Evolutionary conservation across 805 yeast genomes (phyloP).

Genomic region (Debaryomyces maramus): DNA sequence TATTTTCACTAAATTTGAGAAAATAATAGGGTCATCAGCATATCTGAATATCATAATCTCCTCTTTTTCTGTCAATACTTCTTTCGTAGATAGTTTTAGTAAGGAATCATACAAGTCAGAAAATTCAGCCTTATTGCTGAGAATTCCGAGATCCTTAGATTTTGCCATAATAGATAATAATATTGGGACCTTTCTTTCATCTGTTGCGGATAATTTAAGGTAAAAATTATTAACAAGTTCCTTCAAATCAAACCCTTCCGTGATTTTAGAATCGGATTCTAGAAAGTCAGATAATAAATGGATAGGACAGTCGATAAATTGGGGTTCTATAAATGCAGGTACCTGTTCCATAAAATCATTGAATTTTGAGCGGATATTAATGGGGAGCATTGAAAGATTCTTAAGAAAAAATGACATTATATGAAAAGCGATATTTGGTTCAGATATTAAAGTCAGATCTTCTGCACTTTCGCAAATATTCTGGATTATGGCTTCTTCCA

Average conservation of each 20-base stretch:
- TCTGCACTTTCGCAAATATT: constrained; percentile 1
- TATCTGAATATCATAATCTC: constrained; percentile 19
- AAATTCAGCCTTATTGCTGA: constrained; percentile 2
- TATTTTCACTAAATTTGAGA: constrained; percentile 17
- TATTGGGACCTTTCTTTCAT: constrained; percentile 8
- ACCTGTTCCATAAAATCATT: constrained; percentile 11
- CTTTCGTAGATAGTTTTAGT: constrained; percentile 25
- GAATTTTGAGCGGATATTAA: constrained; percentile 1
- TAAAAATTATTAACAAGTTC: constrained; percentile 36
- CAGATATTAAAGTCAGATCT: constrained; percentile 3
- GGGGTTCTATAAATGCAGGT: constrained; percentile 26
- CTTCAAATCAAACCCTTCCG: constrained; percentile 16
- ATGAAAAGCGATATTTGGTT: constrained; percentile 9
- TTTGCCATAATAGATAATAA: constrained; percentile 1
- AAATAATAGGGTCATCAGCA: constrained; percentile 15
- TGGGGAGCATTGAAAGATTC: not conserved
- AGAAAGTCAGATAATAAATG: constrained; percentile 16
- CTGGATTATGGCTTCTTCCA: constrained; percentile 10
- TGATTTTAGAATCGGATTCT: constrained; percentile 16
- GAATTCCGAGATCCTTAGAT: not conserved
- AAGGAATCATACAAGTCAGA: constrained; percentile 32
- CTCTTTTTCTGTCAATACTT: constrained; percentile 20
- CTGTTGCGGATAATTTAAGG: constrained; percentile 25
- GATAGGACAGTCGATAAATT: constrained; percentile 26
- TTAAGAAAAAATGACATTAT: constrained; percentile 6